These are phyloP conservation scores for Paxillus involutus DNA, from an alignment of 768 basidiomycete species.

Conservation along the genomic window DNA sequence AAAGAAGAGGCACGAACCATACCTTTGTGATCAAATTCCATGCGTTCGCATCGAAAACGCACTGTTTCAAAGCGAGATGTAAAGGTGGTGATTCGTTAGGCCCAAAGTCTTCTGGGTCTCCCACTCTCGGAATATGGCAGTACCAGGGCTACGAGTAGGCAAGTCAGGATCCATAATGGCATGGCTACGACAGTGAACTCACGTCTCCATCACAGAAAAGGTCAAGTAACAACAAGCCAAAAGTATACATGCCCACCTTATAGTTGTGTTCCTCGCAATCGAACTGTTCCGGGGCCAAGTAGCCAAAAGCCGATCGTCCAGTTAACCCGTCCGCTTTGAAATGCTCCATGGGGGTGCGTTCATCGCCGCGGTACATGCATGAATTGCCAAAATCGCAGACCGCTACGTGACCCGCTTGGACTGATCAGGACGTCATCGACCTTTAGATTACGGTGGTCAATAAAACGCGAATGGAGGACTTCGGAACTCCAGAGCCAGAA, in stretches of 20 bases:
- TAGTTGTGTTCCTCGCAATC: constrained; percentile 41
- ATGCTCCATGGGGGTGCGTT: neutral
- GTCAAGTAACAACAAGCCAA: constrained; percentile 25
- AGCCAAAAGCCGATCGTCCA: constrained; percentile 39
- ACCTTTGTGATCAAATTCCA: constrained; percentile 8
- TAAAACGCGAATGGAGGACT: constrained; percentile 19
- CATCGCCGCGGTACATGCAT: constrained; percentile 1
- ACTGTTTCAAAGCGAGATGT: neutral
- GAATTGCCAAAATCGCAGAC: constrained; percentile 19
- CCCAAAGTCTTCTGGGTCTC: neutral
- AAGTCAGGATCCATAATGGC: neutral
- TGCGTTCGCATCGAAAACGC: constrained; percentile 2
- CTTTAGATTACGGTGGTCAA: constrained; percentile 53
- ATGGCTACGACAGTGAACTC: neutral
- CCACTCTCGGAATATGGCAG: neutral
- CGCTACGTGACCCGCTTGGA: constrained; percentile 10
- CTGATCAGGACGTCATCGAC: constrained; percentile 50
- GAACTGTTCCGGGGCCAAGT: constrained; percentile 45
- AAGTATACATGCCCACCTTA: constrained; percentile 42
- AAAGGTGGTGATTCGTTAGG: neutral
- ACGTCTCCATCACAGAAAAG: constrained; percentile 8
- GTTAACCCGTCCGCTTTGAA: neutral
- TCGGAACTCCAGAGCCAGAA: constrained; percentile 10
- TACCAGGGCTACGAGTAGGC: constrained; percentile 4
- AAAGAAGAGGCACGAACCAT: neutral